phyloP scores from a whole-genome alignment of 768 basidiomycete species.

The Cystoderma amianthinum region DNA sequence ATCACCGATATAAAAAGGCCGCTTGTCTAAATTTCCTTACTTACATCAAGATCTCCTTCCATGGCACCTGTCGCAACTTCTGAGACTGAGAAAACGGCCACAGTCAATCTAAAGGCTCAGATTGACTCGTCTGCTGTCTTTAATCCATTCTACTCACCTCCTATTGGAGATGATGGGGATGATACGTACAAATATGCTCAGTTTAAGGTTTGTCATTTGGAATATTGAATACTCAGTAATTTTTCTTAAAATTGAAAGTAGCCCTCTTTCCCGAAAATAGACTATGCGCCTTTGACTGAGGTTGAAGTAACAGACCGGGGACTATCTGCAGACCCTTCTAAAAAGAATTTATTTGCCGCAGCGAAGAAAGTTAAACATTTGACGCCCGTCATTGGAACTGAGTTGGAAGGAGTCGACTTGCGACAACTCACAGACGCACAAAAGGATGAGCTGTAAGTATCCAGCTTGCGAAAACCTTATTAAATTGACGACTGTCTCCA shows the following conservation, averaged over 20 bases:
- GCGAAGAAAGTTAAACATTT: conserved; percentile 63
- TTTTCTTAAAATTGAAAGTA: conserved; percentile 15
- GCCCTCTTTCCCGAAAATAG: conserved; percentile 58
- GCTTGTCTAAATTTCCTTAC: neutral
- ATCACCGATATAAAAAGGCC: neutral
- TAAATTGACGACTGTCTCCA: conserved; percentile 15
- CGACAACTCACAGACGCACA: conserved; percentile 57
- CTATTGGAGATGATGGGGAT: conserved; percentile 42
- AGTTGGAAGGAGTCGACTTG: conserved; percentile 68
- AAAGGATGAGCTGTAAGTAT: conserved; percentile 70
- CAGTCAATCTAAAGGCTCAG: conserved; percentile 10
- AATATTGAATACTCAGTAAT: neutral
- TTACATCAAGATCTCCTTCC: conserved; percentile 12
- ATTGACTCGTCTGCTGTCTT: conserved; percentile 22
- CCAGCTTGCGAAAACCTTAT: neutral
- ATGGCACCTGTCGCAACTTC: conserved; percentile 46
- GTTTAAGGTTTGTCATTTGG: conserved; percentile 44
- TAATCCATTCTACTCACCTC: conserved; percentile 69
- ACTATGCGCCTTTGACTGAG: conserved; percentile 59
- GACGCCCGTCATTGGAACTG: conserved; percentile 70
- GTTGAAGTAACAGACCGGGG: conserved; percentile 61
- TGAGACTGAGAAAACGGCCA: conserved; percentile 14
- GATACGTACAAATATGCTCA: conserved; percentile 45
- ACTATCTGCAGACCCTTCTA: conserved; percentile 60
- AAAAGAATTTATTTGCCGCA: conserved; percentile 56